These are phyloP conservation scores for Podila minutissima DNA, from an alignment of 192 early-diverging fungal genomes.

Conservation along the genomic window DNA sequence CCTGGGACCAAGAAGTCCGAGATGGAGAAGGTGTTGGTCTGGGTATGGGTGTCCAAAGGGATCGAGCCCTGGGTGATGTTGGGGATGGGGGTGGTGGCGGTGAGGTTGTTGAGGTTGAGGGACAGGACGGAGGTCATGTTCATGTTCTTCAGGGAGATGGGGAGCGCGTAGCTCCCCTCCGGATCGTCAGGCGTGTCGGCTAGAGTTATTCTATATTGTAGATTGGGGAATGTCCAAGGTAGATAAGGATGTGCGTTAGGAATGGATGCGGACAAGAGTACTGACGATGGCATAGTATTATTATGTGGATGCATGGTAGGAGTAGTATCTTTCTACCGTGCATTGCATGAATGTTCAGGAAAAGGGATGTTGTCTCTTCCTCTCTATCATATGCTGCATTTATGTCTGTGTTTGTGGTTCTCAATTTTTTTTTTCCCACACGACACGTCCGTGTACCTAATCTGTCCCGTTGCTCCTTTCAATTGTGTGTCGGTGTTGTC, in stretches of 20 bases:
- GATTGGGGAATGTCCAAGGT: neutral
- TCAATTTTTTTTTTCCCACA: neutral
- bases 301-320: neutral
- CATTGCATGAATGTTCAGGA: neutral
- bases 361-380: neutral
- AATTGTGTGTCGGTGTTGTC: neutral
- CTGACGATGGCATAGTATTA: no score
- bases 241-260: neutral
- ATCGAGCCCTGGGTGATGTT: neutral
- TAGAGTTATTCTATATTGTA: constrained; percentile 37
- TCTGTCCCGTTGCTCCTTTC: no score
- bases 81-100: neutral
- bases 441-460: neutral
- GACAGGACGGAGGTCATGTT: constrained; percentile 16
- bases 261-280: neutral
- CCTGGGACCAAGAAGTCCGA: constrained; percentile 46
- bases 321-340: neutral
- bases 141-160: constrained; percentile 36
- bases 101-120: neutral
- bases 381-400: neutral
- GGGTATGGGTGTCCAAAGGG: neutral
- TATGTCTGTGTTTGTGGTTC: neutral
- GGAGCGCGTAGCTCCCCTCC: constrained; percentile 43
- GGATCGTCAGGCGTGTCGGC: constrained; percentile 49
- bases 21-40: constrained; percentile 31